A percentile compares a stretch with the other conserved stretches of the same genome.
Conservation (phyloP, 768 basidiomycete genomes). For the Suillus sp. region DNA sequence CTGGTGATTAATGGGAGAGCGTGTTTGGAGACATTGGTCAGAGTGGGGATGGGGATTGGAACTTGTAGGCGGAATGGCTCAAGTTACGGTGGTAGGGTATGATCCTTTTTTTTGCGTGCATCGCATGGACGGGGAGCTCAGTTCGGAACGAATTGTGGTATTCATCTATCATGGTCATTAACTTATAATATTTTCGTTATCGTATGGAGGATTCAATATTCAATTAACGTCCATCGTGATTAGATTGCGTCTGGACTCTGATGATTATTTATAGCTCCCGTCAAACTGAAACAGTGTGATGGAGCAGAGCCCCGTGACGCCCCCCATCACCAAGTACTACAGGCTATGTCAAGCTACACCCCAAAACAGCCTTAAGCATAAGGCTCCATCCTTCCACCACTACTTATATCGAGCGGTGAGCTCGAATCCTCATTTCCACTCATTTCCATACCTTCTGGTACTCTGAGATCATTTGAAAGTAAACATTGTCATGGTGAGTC, state of each 20-base stretch:
- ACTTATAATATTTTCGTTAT: neutral
- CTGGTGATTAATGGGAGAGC: constrained; percentile 81
- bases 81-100: neutral
- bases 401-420: neutral
- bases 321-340: neutral
- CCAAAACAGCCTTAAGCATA: neutral
- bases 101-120: neutral
- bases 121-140: neutral
- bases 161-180: neutral
- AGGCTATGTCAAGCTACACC: neutral
- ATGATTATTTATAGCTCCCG: neutral
- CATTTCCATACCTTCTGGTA: neutral
- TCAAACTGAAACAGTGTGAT: no score
- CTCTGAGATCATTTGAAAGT: neutral
- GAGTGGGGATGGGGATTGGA: constrained; percentile 87
- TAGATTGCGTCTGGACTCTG: no score
- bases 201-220: neutral
- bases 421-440: neutral
- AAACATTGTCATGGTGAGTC: neutral
- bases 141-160: neutral
- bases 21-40: constrained; percentile 86
- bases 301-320: neutral
- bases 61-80: constrained; percentile 21
- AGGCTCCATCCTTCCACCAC: neutral
- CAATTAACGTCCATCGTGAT: neutral